Evolutionary conservation across 768 basidiomycete genomes (phyloP), one percentile per base, ranked within the genome.

Genomic region (Auricularia sp.): DNA sequence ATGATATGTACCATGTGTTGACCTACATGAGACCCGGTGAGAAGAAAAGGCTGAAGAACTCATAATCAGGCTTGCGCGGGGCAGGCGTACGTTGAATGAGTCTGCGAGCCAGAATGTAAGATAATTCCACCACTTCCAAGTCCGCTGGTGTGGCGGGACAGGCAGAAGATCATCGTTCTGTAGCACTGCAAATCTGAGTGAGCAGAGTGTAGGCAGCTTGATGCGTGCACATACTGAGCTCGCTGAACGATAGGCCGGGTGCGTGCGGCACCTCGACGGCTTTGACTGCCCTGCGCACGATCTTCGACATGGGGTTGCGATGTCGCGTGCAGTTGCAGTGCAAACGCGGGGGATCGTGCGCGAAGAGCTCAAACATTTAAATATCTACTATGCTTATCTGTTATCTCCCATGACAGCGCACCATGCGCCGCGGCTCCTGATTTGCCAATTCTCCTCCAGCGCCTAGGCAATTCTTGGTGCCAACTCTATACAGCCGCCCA

Each of bases 61-160:
- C 36, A 29, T 29, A 29, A 2, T 29, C 29, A 29, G 2, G 29
- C 29, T 3, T 29, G 29, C 29, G 29, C 29, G 29, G 29, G 29
- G 39, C 29, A 10, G 35, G 45, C 33, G 18, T 24, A 89, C 81
- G 69, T 89, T 90, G 79, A 89, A 91, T 69, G 83, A 84, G 75
- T 92, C 89, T 45, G 87, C 88, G 54, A 91, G 82, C 90, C 88
- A 91, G 76, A 86, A 89, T 21, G 85, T 80, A 56, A 87, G 76
- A 72, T 87, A 90, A 74, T 88, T 86, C 75, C 79, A 82, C 54
- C 76, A 75, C 29, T 78, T 78, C 89, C 90, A 91, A 67, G 82
- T 85, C 66, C 86, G 78, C 66, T 87, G 81, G 65, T 83, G 80
- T 63, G 80, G 77, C 11, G 80, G 77, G 2, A 90, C 88, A n/a